Conservation (phyloP, 1,284 basidiomycete genomes). For the Ustilago esculenta region DNA sequence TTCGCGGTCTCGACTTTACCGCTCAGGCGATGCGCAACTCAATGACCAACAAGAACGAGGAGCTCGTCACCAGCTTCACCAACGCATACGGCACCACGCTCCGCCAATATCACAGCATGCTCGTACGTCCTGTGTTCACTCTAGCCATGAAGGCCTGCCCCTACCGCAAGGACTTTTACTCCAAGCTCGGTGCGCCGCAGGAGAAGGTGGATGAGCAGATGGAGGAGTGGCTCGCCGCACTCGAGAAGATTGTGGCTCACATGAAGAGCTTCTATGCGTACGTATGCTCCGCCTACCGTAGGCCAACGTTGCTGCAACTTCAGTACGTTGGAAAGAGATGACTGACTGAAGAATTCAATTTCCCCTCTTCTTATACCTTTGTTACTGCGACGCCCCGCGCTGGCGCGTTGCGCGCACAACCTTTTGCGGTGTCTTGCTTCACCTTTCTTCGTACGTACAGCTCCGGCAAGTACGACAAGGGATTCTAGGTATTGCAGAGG, state of each 20-base stretch:
- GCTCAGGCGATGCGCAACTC: constrained; percentile 81
- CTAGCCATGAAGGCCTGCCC: constrained; percentile 97
- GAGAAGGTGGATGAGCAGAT: constrained; percentile 79
- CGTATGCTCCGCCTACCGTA: constrained; percentile 14
- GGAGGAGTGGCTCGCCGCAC: constrained; percentile 79
- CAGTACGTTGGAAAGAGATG: too few relatives aligned
- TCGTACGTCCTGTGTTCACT: constrained; percentile 86
- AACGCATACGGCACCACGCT: constrained; percentile 84
- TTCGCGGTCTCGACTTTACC: constrained; percentile 90
- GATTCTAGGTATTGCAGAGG: constrained; percentile 29
- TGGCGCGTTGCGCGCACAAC: too few relatives aligned
- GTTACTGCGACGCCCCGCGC: too few relatives aligned
- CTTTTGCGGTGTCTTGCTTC: not conserved
- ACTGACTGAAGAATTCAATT: constrained; percentile 6
- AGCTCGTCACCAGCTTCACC: constrained; percentile 81
- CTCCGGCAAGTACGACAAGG: constrained; percentile 58
- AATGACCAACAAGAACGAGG: constrained; percentile 76
- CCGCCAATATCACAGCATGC: constrained; percentile 86
- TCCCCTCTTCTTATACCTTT: not conserved
- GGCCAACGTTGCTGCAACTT: too few relatives aligned
- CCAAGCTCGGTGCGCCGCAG: constrained; percentile 80
- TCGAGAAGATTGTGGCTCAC: constrained; percentile 77
- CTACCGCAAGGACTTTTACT: constrained; percentile 87
- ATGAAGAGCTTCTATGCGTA: constrained; percentile 76
- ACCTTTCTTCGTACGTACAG: not conserved